Conservation (phyloP, 768 basidiomycete genomes). For the Termitomyces sp. region DNA sequence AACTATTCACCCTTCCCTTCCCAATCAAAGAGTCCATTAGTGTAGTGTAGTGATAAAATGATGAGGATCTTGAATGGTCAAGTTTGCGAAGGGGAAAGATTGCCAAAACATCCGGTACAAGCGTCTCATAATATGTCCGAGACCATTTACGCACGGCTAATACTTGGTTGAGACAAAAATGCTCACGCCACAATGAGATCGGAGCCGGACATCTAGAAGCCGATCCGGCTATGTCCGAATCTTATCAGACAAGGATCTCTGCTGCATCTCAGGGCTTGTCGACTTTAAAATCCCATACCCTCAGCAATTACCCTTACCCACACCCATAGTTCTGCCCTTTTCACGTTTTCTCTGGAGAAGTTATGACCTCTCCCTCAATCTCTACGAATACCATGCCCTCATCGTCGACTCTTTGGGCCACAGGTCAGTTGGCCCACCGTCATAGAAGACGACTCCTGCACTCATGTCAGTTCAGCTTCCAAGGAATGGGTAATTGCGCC, state of each 20-base stretch:
- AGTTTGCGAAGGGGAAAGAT: background rate
- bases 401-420: constrained; percentile 67
- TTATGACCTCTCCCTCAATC: constrained; percentile 5
- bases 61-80: background rate
- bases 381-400: constrained; percentile 23
- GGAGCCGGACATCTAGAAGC: constrained; percentile 5
- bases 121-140: constrained; percentile 1
- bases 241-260: constrained; percentile 43
- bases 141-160: constrained; percentile 12
- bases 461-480: constrained; percentile 47
- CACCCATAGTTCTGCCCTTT: constrained; percentile 9
- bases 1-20: background rate
- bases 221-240: constrained; percentile 29
- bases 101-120: constrained; percentile 4
- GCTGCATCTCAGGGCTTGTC: background rate
- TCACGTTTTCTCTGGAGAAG: background rate
- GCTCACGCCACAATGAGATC: constrained; percentile 13
- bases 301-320: constrained; percentile 17
- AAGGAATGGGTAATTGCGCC: constrained; percentile 87
- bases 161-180: constrained; percentile 7
- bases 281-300: constrained; percentile 9
- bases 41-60: background rate
- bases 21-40: background rate
- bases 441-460: background rate
- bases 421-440: constrained; percentile 38